phyloP scores from a whole-genome alignment of 352 stramenopile species.

The Phytophthora ramorum region DNA sequence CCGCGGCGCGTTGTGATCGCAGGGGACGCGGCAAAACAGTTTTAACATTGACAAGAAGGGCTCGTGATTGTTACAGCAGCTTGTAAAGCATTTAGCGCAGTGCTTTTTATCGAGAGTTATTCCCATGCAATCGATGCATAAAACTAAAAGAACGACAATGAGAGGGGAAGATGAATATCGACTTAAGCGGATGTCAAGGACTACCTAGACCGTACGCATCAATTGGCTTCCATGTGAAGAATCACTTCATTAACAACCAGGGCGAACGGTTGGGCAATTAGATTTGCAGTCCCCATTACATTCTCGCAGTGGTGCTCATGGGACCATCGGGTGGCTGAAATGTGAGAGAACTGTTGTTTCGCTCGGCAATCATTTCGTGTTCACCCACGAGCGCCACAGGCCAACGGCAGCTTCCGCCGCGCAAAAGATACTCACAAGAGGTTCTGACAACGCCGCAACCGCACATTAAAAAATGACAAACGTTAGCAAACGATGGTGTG shows the following conservation, averaged over 20 bases:
- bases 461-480: neutral
- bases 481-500: neutral
- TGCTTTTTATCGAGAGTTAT: neutral
- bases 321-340: neutral
- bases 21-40: slow-evolving; percentile 16
- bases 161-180: no score
- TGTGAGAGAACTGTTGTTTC: slow-evolving; percentile 9
- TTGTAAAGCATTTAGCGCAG: neutral
- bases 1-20: slow-evolving; percentile 5
- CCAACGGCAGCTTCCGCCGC: slow-evolving; percentile 70
- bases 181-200: no score
- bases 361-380: slow-evolving; percentile 38
- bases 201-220: no score
- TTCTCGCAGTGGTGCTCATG: neutral
- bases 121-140: slow-evolving; percentile 15
- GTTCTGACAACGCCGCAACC: slow-evolving; percentile 40
- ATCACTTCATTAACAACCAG: neutral
- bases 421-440: slow-evolving; percentile 74
- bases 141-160: neutral
- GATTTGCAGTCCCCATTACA: slow-evolving; percentile 3
- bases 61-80: slow-evolving; percentile 18
- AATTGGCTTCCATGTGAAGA: neutral
- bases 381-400: slow-evolving; percentile 80
- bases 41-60: slow-evolving; percentile 22
- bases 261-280: neutral